Evolutionary conservation across 2,329 filamentous ascomycete genomes (phyloP), one percentile per base, ranked within the genome.

Genomic region (Aspergillus luchuensis): DNA sequence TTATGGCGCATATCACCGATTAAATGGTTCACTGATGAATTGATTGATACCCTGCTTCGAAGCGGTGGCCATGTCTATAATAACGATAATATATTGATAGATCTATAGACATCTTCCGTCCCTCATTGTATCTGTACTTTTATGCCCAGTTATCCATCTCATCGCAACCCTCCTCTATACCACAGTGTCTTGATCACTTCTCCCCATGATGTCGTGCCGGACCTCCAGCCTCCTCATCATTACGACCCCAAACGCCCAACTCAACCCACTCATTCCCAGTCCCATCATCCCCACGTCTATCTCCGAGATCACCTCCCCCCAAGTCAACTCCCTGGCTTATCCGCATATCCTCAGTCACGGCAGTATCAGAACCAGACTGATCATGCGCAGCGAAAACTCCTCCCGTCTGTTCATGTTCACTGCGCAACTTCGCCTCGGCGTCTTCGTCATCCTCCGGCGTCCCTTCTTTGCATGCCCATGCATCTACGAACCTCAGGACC

Each of bases 401-500:
- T n/a, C 36, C 13, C 4, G 28, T 30, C 5, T 28, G 38, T 4
- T 36, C 49, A 8, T 17, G 38, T 4, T 52, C 49, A 8, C 33
- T 36, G 15, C 21, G 17, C 17, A 30, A 15, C 23, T 66, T 30
- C 39, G 25, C 25, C 51, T 60, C 62, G 2, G 69, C 65, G 47
- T 76, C 73, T 57, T 75, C 72, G 25, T 78, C 76, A 63, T 84
- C 83, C 59, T 86, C 83, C 1, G 83, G 83, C 6, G 79, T 82
- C 1, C 83, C 84, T 47, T 82, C 79, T 23, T 80, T 78, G 62
- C 83, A 86, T 25, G 78, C 77, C 78, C 78, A 80, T 3, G 76
- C 77, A 67, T 84, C 81, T 36, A 84, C 81, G 67, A 80, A 81
- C 39, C 79, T 68, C 52, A 89, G 76, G 7, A 84, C 85, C 64